Evolutionary conservation across 768 basidiomycete genomes (phyloP), one percentile per base, ranked within the genome.

Genomic region (Suillus subaureus): DNA sequence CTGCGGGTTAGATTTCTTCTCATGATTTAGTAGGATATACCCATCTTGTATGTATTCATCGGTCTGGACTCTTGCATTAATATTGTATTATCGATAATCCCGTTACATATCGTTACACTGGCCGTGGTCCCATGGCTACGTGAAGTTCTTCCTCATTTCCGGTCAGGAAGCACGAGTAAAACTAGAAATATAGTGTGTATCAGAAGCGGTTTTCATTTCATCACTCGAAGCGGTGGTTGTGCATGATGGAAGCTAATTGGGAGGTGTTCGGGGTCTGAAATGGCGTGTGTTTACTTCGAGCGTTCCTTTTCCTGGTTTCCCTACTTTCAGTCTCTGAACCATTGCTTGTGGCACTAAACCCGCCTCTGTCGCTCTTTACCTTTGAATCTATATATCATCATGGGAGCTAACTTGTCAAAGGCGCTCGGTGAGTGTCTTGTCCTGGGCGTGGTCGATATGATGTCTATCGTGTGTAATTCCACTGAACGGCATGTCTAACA

Each of bases 381-480:
- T 75, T 79, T 67, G 67, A 67, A 62, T 66, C 67, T 63, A 47
- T 70, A 67, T 70, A 66, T 66, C 62, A 82, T 73, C 74, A 93
- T 94, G 93, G 93, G 93, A 81, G 91, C 88, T 68, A 93, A 93
- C 81, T 83, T 94, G 70, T 94, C 93, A 62, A 94, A 94, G 79
- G 87, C 92, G 43, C 79, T 94, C 78, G 85, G 92, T 92, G 71
- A 70, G 85, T 72, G 9, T 21, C 66, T 58, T 37, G 13, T 39
- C 1, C 2, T 40, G 8, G 37, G 56, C 58, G 26, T 60, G 2
- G 23, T 31, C 58, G 12, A 28, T 7, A 62, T 43, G 7, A 51
- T 45, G 33, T 40, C 43, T 45, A 52, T 61, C 60, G 31, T 51
- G 40, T 65, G 54, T 66, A 15, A 62, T 47, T 64, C 55, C 63